Conservation (phyloP, 2,329 filamentous ascomycete species). For the Aspergillus phoenicis region DNA sequence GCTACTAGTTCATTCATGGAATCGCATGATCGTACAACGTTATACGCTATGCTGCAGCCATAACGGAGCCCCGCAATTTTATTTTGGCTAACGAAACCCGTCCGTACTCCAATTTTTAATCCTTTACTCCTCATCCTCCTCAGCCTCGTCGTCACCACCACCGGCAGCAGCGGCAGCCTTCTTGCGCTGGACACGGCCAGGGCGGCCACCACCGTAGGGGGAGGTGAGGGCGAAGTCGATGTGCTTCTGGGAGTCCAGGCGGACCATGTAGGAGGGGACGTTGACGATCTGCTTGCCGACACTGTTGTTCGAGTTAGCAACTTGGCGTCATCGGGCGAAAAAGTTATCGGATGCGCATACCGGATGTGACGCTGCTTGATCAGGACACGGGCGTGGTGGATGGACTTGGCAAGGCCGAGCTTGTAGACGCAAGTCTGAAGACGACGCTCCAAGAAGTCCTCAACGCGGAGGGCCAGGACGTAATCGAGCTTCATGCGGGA, state of each 20-base stretch:
- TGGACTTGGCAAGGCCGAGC: constrained; percentile 99
- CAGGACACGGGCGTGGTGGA: constrained; percentile 99
- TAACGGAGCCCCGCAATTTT: constrained; percentile 38
- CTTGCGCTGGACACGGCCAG: constrained; percentile 98
- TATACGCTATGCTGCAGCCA: constrained; percentile 43
- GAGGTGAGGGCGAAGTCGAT: constrained; percentile 98
- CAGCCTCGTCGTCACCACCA: constrained; percentile 59
- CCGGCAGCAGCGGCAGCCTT: constrained; percentile 96
- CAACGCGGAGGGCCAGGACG: constrained; percentile 97
- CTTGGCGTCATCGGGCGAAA: neutral
- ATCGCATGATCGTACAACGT: constrained; percentile 46
- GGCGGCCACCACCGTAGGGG: constrained; percentile 95
- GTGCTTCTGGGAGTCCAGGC: constrained; percentile 99
- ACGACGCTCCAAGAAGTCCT: constrained; percentile 99
- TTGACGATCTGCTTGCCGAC: constrained; percentile 99
- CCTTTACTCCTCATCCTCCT: constrained; percentile 73
- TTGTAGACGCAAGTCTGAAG: constrained; percentile 99
- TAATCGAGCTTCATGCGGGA: constrained; percentile 99
- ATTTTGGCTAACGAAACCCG: constrained; percentile 42
- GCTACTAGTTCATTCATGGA: constrained; percentile 41
- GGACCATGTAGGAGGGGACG: constrained; percentile 98
- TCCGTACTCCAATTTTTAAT: constrained; percentile 43
- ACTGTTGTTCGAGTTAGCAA: constrained; percentile 45
- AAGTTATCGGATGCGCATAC: constrained; percentile 5
- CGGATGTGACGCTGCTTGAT: constrained; percentile 99